These are phyloP conservation scores for Aurantiochytrium sp. DNA, from an alignment of 108 stramenopile species.

Conservation along the genomic window DNA sequence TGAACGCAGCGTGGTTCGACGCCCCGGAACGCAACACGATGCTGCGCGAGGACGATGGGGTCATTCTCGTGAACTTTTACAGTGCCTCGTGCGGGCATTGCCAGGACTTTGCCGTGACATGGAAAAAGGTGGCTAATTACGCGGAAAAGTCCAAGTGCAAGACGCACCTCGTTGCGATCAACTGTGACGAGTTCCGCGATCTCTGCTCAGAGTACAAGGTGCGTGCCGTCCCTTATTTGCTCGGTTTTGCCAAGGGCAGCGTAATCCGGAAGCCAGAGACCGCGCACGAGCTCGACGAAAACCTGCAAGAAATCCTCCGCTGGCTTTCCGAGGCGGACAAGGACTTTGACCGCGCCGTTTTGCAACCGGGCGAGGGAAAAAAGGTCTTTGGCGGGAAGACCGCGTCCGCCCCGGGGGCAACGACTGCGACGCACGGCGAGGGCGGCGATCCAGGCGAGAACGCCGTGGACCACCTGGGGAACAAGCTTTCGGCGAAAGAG, in stretches of 20 bases:
- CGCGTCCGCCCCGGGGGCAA: too few relatives aligned
- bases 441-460: background rate
- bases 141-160: background rate
- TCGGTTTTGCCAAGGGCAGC: background rate
- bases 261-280: background rate
- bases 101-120: background rate
- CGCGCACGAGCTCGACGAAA: background rate
- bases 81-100: background rate
- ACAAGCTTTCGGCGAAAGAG: background rate
- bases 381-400: too few relatives aligned
- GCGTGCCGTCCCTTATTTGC: background rate
- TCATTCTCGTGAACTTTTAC: constrained; percentile 9
- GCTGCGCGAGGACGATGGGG: background rate
- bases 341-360: background rate
- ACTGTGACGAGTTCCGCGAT: background rate
- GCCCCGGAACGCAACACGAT: background rate
- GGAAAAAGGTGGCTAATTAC: background rate
- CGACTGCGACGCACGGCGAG: background rate
- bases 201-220: background rate
- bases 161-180: background rate
- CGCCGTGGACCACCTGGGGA: background rate
- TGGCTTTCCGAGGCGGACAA: background rate
- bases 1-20: background rate
- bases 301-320: background rate
- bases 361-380: background rate